A percentile compares a stretch with the other conserved stretches of the same genome.
phyloP scores from a whole-genome alignment of 2,329 filamentous ascomycete genomes.

The Exophiala phaeomuriformis region DNA sequence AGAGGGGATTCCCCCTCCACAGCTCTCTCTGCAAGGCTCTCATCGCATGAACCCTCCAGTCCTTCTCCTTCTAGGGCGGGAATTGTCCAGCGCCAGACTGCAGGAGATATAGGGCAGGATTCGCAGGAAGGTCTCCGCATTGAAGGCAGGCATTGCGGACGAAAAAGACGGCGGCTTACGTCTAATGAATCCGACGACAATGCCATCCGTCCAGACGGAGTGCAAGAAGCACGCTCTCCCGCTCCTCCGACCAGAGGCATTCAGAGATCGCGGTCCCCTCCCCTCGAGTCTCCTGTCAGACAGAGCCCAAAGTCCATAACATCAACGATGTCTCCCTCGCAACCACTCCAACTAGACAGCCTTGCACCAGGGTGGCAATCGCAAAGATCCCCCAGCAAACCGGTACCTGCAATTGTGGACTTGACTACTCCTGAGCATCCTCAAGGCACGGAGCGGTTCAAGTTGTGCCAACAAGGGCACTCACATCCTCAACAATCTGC shows the following conservation, averaged over 20 bases:
- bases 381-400: background rate
- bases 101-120: no score
- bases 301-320: background rate
- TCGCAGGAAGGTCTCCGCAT: no score
- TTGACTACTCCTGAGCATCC: conserved; percentile 10
- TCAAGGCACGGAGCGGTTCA: background rate
- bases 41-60: no score
- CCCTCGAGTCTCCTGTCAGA: background rate
- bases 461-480: background rate
- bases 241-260: background rate
- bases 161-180: no score
- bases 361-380: background rate
- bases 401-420: background rate
- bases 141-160: no score
- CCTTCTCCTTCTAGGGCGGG: no score
- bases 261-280: background rate
- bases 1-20: no score
- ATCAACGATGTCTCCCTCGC: conserved; percentile 12
- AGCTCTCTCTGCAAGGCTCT: no score
- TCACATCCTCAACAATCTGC: background rate
- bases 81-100: no score
- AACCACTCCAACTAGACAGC: background rate
- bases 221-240: background rate
- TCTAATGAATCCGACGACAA: background rate
- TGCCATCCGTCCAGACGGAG: background rate